These are phyloP conservation scores for Pichia manshurica DNA, from an alignment of 805 yeast species.

Conservation along the genomic window DNA sequence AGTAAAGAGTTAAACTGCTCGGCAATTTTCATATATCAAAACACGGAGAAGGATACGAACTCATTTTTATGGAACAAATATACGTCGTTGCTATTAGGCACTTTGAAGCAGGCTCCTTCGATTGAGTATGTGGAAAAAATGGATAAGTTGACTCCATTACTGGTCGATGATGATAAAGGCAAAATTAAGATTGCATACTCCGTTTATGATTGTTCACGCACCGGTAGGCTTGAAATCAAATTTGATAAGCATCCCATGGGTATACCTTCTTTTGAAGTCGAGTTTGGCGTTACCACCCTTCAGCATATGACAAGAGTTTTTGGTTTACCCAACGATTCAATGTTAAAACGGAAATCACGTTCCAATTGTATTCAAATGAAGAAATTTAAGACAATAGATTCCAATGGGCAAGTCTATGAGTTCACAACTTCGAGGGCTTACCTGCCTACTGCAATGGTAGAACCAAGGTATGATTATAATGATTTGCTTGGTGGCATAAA, in stretches of 20 bases:
- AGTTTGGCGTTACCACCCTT: constrained; percentile 42
- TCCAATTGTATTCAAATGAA: constrained; percentile 8
- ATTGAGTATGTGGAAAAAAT: constrained; percentile 1
- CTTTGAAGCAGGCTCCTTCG: background rate
- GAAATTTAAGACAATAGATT: constrained; percentile 6
- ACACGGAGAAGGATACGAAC: constrained; percentile 24
- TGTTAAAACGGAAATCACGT: constrained; percentile 33
- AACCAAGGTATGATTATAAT: background rate
- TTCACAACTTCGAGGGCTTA: constrained; percentile 6
- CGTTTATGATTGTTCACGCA: constrained; percentile 1
- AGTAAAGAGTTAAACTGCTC: constrained; percentile 33
- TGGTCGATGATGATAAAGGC: background rate
- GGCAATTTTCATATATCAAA: constrained; percentile 37
- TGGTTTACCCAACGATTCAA: constrained; percentile 54
- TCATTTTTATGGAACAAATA: background rate
- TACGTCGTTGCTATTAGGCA: background rate
- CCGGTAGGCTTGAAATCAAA: constrained; percentile 6
- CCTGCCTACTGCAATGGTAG: constrained; percentile 1
- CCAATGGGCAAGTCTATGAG: background rate
- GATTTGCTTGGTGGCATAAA: background rate
- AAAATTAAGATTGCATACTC: background rate
- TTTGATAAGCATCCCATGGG: constrained; percentile 9
- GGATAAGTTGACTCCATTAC: background rate
- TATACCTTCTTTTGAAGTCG: constrained; percentile 16
- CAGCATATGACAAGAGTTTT: constrained; percentile 41